A percentile compares a stretch with the other conserved stretches of the same genome.
These are phyloP conservation scores for Davidsoniella eucalypti DNA, from an alignment of 2,329 filamentous ascomycete genomes.

Conservation along the genomic window DNA sequence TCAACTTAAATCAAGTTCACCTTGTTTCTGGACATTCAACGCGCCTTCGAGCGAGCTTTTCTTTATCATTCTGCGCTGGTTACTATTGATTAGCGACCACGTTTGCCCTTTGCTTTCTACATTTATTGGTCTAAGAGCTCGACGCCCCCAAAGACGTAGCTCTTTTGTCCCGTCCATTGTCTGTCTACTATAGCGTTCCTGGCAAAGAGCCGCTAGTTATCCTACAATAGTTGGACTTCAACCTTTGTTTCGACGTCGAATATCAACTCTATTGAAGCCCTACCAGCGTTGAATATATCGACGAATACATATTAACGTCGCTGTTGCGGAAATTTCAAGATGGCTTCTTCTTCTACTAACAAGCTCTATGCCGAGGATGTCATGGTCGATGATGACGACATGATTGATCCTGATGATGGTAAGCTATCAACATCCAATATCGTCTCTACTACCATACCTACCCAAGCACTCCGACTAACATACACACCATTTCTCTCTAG, in stretches of 20 bases:
- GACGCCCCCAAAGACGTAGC: too few species aligned
- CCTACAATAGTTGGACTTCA: too few species aligned
- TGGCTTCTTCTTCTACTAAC: slow-evolving; percentile 13
- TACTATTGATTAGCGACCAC: background rate
- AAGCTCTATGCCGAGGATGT: slow-evolving; percentile 18
- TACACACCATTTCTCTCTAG: slow-evolving; percentile 25
- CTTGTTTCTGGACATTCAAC: background rate
- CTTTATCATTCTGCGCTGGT: background rate
- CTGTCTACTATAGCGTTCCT: too few species aligned
- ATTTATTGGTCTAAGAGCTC: too few species aligned
- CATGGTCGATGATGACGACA: slow-evolving; percentile 45
- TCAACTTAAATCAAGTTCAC: too few species aligned
- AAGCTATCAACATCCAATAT: slow-evolving; percentile 15
- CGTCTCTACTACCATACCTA: background rate
- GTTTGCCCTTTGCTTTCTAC: background rate
- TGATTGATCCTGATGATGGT: slow-evolving; percentile 72
- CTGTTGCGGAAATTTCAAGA: background rate
- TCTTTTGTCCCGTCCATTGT: too few species aligned
- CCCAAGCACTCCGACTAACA: background rate
- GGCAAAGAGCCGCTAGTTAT: too few species aligned
- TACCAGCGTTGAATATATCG: too few species aligned
- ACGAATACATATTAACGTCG: too few species aligned
- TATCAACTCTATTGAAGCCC: too few species aligned
- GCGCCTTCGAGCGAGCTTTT: background rate
- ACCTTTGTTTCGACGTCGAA: too few species aligned